These are phyloP conservation scores for Cardamine resedifolia DNA, from an alignment of 345 rosid species.

Conservation along the genomic window DNA sequence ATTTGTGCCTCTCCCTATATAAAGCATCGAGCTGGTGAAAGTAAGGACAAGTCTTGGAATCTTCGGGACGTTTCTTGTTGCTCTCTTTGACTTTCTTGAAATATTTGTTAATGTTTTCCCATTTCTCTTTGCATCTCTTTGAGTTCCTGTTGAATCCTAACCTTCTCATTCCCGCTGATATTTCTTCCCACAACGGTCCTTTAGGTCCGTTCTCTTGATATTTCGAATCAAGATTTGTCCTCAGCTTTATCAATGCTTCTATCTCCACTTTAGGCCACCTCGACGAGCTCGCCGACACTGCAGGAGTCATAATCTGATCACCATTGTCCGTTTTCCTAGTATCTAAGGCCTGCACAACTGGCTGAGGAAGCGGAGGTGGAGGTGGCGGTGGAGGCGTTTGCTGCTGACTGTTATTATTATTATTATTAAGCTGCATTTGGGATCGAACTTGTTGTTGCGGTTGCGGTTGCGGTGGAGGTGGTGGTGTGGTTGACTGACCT, in stretches of 20 bases:
- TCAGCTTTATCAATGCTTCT: constrained; percentile 48
- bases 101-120: constrained; percentile 84
- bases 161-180: constrained; percentile 59
- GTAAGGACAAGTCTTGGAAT: constrained; percentile 80
- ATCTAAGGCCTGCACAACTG: constrained; percentile 3
- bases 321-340: constrained; percentile 36
- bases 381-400: constrained; percentile 13
- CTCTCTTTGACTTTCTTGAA: constrained; percentile 83
- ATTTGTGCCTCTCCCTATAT: constrained; percentile 53
- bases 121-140: constrained; percentile 79
- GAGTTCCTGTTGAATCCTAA: constrained; percentile 67
- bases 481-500: neutral
- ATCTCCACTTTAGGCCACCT: constrained; percentile 59
- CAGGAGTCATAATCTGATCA: constrained; percentile 16
- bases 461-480: constrained; percentile 14
- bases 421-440: neutral
- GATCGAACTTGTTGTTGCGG: constrained; percentile 31
- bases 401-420: neutral
- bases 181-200: constrained; percentile 77
- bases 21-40: constrained; percentile 71
- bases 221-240: constrained; percentile 45
- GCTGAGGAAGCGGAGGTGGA: constrained; percentile 5
- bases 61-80: constrained; percentile 69
- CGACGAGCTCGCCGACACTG: constrained; percentile 39
- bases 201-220: constrained; percentile 63